Evolutionary conservation across 2,329 filamentous ascomycete species (phyloP).

Genomic region (Scedosporium aurantiacum): DNA sequence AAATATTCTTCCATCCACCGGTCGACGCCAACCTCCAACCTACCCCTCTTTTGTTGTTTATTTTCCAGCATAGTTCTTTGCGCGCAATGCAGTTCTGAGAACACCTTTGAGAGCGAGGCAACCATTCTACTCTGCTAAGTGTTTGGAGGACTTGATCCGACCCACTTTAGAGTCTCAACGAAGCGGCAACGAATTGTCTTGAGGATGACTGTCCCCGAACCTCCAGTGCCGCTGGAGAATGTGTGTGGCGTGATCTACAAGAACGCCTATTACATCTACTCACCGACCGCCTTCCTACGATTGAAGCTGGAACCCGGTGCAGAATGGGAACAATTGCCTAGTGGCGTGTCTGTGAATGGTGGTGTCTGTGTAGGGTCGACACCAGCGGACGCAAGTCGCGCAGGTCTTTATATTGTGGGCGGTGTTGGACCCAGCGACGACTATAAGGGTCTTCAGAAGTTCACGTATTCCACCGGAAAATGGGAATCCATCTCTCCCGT

Average conservation of each 20-base stretch:
- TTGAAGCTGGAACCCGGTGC: slow-evolving; percentile 57
- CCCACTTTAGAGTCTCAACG: slow-evolving; percentile 3
- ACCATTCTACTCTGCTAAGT: not conserved
- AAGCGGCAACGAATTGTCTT: slow-evolving; percentile 7
- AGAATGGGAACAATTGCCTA: slow-evolving; percentile 56
- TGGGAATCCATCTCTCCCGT: slow-evolving; percentile 37
- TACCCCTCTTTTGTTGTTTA: too few species aligned
- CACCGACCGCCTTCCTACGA: slow-evolving; percentile 62
- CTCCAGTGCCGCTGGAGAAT: slow-evolving; percentile 57
- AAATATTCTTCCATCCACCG: too few species aligned
- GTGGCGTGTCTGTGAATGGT: slow-evolving; percentile 61
- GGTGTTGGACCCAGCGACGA: slow-evolving; percentile 42
- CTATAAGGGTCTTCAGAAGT: slow-evolving; percentile 68
- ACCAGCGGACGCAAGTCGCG: slow-evolving; percentile 43
- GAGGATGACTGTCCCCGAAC: slow-evolving; percentile 62
- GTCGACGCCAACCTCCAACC: too few species aligned
- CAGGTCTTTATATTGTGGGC: slow-evolving; percentile 71
- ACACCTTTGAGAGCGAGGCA: not conserved
- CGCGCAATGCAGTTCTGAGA: too few species aligned
- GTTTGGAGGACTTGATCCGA: too few species aligned
- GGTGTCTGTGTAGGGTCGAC: slow-evolving; percentile 66
- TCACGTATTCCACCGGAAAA: slow-evolving; percentile 39
- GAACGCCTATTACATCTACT: slow-evolving; percentile 77
- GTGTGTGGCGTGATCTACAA: slow-evolving; percentile 74
- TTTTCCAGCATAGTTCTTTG: too few species aligned